Percentiles rank a stretch among this genome's conserved stretches.
These are phyloP conservation scores for Rhodotorula kratochvilovae DNA, from an alignment of 768 basidiomycete species.

Conservation along the genomic window DNA sequence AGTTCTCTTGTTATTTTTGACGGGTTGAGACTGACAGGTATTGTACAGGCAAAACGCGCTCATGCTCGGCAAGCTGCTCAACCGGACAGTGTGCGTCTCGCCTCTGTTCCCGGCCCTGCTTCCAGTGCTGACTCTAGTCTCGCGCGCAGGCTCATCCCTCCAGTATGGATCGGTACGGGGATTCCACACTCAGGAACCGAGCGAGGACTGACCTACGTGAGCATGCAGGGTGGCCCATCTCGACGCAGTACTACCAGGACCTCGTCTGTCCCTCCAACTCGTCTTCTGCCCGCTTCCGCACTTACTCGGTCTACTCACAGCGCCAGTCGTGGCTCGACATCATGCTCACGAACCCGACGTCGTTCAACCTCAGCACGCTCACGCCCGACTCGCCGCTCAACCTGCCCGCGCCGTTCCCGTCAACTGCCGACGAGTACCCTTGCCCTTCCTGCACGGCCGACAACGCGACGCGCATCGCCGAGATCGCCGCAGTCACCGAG, in stretches of 20 bases:
- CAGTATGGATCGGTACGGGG: constrained; percentile 55
- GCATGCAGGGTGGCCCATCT: constrained; percentile 56
- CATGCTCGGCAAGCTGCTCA: constrained; percentile 61
- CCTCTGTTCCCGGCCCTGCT: accelerated
- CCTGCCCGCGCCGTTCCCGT: constrained; percentile 3
- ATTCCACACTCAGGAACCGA: neutral
- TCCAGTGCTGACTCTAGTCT: neutral
- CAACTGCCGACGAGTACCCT: neutral
- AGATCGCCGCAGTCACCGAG: neutral
- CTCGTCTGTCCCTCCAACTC: constrained; percentile 46
- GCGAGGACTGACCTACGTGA: neutral
- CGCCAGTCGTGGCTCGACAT: constrained; percentile 31
- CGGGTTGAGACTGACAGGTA: neutral
- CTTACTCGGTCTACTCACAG: constrained; percentile 9
- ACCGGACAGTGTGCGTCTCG: constrained; percentile 52
- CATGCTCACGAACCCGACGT: constrained; percentile 17
- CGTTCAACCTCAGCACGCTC: constrained; percentile 20
- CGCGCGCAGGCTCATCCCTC: constrained; percentile 57
- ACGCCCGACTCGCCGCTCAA: neutral
- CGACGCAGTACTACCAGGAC: constrained; percentile 56
- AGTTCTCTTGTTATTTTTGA: neutral
- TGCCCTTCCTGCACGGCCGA: constrained; percentile 23
- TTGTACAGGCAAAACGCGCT: constrained; percentile 62
- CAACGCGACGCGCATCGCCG: neutral
- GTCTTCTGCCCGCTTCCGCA: accelerated